A percentile compares a stretch with the other conserved stretches of the same genome.
Evolutionary conservation across 495 filamentous ascomycete genomes (phyloP).

Genomic region (Aspergillus baeticus): DNA sequence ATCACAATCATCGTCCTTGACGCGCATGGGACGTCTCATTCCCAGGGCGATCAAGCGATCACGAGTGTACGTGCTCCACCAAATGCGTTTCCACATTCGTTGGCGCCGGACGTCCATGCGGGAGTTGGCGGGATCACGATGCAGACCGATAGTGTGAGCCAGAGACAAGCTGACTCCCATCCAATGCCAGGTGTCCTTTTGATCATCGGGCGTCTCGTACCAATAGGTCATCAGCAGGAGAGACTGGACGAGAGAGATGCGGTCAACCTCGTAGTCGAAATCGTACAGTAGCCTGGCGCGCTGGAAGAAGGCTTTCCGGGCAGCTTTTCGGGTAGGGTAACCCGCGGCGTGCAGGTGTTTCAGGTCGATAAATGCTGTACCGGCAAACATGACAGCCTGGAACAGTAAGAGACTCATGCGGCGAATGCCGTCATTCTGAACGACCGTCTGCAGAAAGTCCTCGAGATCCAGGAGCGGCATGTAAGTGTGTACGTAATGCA

Average conservation of each 20-base stretch:
- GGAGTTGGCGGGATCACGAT: constrained; percentile 74
- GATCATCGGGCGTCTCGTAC: constrained; percentile 87
- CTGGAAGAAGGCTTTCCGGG: constrained; percentile 76
- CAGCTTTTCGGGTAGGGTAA: constrained; percentile 66
- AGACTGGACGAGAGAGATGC: constrained; percentile 78
- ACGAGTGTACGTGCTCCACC: constrained; percentile 93
- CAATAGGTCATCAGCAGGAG: constrained; percentile 86
- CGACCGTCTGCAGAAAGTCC: constrained; percentile 67
- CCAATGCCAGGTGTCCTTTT: constrained; percentile 91
- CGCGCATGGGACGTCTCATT: constrained; percentile 83
- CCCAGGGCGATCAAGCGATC: constrained; percentile 85
- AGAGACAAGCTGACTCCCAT: constrained; percentile 84
- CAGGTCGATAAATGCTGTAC: constrained; percentile 73
- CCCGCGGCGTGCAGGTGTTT: constrained; percentile 66
- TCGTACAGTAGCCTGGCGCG: constrained; percentile 78
- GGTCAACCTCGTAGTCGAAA: constrained; percentile 81
- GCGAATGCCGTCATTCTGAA: constrained; percentile 60
- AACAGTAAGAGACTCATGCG: constrained; percentile 78
- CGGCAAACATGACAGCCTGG: constrained; percentile 81
- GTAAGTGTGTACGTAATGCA: constrained; percentile 84
- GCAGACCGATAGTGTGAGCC: constrained; percentile 79
- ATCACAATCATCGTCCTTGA: constrained; percentile 87
- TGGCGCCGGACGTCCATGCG: constrained; percentile 68
- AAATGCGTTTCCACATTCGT: constrained; percentile 84
- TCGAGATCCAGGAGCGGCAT: constrained; percentile 84